Percentiles rank a stretch among this genome's conserved stretches.
Evolutionary conservation across 2,329 filamentous ascomycete genomes (phyloP).

Genomic region (Byssothecium circinans): DNA sequence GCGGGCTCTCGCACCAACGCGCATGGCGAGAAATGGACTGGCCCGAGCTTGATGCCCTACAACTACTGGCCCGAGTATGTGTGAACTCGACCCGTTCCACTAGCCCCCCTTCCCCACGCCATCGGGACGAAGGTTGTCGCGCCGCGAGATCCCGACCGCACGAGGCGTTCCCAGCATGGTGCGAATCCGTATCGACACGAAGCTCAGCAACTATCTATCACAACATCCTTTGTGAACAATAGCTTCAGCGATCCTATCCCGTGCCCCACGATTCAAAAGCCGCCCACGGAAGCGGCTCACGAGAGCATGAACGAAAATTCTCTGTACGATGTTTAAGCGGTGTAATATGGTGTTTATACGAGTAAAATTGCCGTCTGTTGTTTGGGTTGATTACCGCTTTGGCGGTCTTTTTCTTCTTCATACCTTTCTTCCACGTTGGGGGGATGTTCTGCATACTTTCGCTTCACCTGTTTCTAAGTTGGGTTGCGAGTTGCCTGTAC

Average conservation of each 20-base stretch:
- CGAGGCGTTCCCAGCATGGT: not conserved
- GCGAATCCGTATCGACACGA: not conserved
- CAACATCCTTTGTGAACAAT: not conserved
- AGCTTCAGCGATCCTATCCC: not conserved
- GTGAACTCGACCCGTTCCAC: slow-evolving; percentile 27
- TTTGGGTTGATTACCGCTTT: not conserved
- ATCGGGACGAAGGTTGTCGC: slow-evolving; percentile 14
- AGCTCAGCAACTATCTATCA: not conserved
- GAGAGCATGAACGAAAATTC: not conserved
- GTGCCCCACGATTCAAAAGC: not conserved
- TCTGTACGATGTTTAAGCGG: not conserved
- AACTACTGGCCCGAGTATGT: slow-evolving; percentile 56
- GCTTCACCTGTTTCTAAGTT: slow-evolving; percentile 2
- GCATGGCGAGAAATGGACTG: slow-evolving; percentile 58
- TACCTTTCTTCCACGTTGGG: not conserved
- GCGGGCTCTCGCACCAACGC: slow-evolving; percentile 52
- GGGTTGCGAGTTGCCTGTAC: not conserved
- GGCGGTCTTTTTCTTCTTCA: slow-evolving; percentile 2
- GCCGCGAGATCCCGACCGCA: slow-evolving; percentile 8
- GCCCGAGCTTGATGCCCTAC: slow-evolving; percentile 52
- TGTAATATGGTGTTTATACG: not conserved
- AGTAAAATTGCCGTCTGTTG: not conserved
- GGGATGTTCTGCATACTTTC: slow-evolving; percentile 1
- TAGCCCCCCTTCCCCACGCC: slow-evolving; percentile 10
- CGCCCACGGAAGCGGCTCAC: not conserved